These are phyloP conservation scores for Sporobolus alterniflorus DNA, from an alignment of 202 grass and related monocot genomes.

Conservation along the genomic window DNA sequence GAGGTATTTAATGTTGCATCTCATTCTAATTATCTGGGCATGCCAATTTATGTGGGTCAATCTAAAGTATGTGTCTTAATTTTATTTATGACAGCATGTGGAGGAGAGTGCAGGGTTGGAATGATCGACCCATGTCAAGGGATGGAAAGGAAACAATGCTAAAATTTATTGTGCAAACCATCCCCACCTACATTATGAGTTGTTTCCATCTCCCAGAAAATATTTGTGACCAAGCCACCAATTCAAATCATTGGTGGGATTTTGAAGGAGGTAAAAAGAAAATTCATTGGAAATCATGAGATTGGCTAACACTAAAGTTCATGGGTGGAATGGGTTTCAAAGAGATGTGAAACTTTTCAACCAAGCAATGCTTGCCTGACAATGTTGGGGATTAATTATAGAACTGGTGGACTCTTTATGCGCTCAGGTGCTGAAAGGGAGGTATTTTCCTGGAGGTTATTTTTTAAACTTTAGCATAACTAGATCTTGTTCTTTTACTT, in stretches of 20 bases:
- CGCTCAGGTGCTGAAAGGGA: not conserved
- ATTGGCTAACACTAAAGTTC: not conserved
- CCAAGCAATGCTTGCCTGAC: not conserved
- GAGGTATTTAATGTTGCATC: not conserved
- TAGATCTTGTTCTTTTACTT: not conserved
- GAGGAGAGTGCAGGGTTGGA: not conserved
- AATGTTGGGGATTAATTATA: not conserved
- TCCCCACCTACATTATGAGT: not conserved
- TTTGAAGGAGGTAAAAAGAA: not conserved
- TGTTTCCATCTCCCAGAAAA: not conserved
- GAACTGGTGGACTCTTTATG: not conserved
- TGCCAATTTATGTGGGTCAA: not conserved
- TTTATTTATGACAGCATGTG: not conserved
- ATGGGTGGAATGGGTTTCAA: not conserved
- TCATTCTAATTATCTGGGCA: not conserved
- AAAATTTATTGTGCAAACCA: not conserved
- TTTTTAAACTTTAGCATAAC: accelerated
- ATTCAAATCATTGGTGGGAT: not conserved
- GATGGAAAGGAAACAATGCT: not conserved
- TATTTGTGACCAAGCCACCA: not conserved
- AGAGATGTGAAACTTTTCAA: not conserved
- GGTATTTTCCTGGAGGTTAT: not conserved
- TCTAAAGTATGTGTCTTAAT: not conserved
- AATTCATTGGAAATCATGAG: not conserved
- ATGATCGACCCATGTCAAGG: not conserved